Conservation (phyloP, 2,329 filamentous ascomycete genomes). For the Dothiorella sarmentorum region DNA sequence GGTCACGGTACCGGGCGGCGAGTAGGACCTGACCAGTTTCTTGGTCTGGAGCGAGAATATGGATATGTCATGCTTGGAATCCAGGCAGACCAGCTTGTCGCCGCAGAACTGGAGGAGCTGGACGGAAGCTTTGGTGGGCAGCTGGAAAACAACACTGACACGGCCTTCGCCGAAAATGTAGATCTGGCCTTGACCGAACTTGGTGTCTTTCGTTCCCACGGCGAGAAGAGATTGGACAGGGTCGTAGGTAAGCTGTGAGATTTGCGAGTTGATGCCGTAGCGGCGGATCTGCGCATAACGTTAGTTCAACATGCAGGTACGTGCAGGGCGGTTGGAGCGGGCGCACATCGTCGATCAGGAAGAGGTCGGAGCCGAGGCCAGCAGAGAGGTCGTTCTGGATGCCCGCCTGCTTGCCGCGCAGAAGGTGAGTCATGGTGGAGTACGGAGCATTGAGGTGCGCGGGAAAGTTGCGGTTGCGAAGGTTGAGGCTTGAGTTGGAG, state of each 20-base stretch:
- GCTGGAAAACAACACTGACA: slow-evolving; percentile 70
- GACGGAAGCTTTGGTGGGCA: slow-evolving; percentile 70
- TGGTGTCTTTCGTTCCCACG: slow-evolving; percentile 82
- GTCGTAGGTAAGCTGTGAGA: slow-evolving; percentile 82
- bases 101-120: slow-evolving; percentile 78
- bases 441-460: background rate
- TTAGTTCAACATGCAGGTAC: slow-evolving; percentile 23
- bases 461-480: slow-evolving; percentile 6
- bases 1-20: slow-evolving; percentile 72
- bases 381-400: slow-evolving; percentile 88
- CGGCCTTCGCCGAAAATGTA: slow-evolving; percentile 83
- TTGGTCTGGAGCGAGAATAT: slow-evolving; percentile 77
- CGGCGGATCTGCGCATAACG: slow-evolving; percentile 55
- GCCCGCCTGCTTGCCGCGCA: slow-evolving; percentile 89
- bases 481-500: background rate
- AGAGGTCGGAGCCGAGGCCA: slow-evolving; percentile 72
- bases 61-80: slow-evolving; percentile 78
- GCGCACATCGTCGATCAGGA: slow-evolving; percentile 74
- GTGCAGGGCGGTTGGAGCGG: slow-evolving; percentile 24
- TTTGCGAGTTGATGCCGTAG: slow-evolving; percentile 67
- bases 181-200: slow-evolving; percentile 81
- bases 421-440: slow-evolving; percentile 72
- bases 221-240: slow-evolving; percentile 91
- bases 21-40: slow-evolving; percentile 63
- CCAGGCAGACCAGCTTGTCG: slow-evolving; percentile 79